phyloP scores from a whole-genome alignment of 2,329 filamentous ascomycete genomes.

The Podosphaera leucotricha region DNA sequence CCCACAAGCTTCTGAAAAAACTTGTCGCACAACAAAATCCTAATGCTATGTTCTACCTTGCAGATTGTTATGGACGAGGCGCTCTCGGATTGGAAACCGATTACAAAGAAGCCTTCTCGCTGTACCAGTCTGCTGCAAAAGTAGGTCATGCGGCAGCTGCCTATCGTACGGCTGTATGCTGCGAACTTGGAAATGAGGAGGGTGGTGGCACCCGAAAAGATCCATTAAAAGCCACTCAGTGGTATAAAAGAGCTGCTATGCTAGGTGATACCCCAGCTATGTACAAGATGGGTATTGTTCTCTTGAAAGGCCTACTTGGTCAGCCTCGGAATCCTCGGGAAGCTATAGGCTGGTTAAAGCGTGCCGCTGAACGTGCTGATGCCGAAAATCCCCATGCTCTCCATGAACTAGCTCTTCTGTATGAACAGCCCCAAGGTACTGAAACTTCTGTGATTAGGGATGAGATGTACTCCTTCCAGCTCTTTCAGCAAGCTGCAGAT shows the following conservation, averaged over 20 bases:
- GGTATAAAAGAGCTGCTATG: constrained; percentile 84
- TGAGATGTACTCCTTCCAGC: constrained; percentile 52
- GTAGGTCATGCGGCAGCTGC: constrained; percentile 65
- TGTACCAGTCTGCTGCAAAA: constrained; percentile 90
- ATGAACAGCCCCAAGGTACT: constrained; percentile 29
- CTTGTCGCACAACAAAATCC: constrained; percentile 47
- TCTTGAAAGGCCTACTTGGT: constrained; percentile 79
- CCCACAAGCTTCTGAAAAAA: constrained; percentile 81
- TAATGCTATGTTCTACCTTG: constrained; percentile 84
- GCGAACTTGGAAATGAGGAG: constrained; percentile 84
- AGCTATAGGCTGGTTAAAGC: constrained; percentile 77
- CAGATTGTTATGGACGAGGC: constrained; percentile 71
- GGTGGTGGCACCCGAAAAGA: constrained; percentile 83
- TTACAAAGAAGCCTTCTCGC: constrained; percentile 72
- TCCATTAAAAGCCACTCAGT: constrained; percentile 83
- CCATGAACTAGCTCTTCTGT: constrained; percentile 57
- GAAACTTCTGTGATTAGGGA: constrained; percentile 53
- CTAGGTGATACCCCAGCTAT: constrained; percentile 82
- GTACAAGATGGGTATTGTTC: constrained; percentile 97
- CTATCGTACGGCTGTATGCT: constrained; percentile 89
- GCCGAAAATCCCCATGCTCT: constrained; percentile 81
- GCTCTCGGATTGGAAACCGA: constrained; percentile 57
- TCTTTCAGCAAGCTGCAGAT: constrained; percentile 69
- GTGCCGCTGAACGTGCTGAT: constrained; percentile 73
- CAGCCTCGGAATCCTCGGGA: constrained; percentile 64